phyloP scores from a whole-genome alignment of 2,329 filamentous ascomycete species.

The Ceratocystis variospora region DNA sequence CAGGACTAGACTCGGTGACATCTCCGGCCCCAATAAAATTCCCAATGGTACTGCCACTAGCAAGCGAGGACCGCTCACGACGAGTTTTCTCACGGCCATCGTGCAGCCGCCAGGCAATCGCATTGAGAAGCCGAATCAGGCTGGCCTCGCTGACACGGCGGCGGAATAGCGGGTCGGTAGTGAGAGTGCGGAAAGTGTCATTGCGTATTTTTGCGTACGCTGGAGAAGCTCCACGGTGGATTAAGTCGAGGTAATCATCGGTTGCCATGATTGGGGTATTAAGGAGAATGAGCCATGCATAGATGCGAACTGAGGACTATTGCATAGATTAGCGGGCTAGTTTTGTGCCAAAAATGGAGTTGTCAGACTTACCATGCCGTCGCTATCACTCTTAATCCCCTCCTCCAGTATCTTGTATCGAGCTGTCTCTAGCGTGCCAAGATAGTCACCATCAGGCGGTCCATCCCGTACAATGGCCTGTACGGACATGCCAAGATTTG shows the following conservation, averaged over 20 bases:
- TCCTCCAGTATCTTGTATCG: conserved; percentile 61
- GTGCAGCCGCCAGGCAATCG: conserved; percentile 83
- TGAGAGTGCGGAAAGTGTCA: conserved; percentile 91
- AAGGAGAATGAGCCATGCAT: conserved; percentile 89
- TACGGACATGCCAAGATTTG: conserved; percentile 47
- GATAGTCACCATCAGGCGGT: conserved; percentile 55
- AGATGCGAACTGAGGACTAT: conserved; percentile 83
- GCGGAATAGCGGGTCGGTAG: conserved; percentile 93
- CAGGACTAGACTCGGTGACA: background rate
- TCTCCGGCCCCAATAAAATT: conserved; percentile 27
- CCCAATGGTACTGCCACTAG: background rate
- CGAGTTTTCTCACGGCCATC: conserved; percentile 50
- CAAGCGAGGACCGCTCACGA: conserved; percentile 24
- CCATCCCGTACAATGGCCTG: conserved; percentile 71
- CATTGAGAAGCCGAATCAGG: conserved; percentile 85
- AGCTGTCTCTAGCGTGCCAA: conserved; percentile 53
- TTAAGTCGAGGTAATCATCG: conserved; percentile 74
- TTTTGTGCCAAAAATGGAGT: background rate
- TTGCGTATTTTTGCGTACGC: conserved; percentile 97
- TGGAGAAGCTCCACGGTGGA: conserved; percentile 85
- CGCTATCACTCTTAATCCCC: conserved; percentile 61
- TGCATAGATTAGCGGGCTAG: background rate
- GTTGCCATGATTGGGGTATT: conserved; percentile 75
- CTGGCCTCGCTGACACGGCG: conserved; percentile 90
- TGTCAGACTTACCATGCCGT: conserved; percentile 56